Evolutionary conservation across 768 basidiomycete genomes (phyloP).

Genomic region (Pseudohyphozyma bogoriensis): DNA sequence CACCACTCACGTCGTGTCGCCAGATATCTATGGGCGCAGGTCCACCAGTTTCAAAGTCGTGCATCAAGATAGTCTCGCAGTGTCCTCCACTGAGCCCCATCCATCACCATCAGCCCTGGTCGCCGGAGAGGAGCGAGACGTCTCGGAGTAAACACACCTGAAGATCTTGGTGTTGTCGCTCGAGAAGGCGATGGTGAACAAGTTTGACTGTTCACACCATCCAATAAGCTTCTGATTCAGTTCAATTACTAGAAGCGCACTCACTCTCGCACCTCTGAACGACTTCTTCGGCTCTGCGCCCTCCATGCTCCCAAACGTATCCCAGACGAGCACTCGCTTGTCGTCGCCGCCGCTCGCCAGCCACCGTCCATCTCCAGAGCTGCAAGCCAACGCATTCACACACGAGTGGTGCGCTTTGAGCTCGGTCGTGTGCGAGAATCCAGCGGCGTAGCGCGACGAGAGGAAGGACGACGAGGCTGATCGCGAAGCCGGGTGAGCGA

Average conservation of each 20-base stretch:
- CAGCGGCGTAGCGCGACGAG: background rate
- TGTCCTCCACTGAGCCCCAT: constrained; percentile 2
- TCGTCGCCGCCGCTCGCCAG: constrained; percentile 24
- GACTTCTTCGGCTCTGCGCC: background rate
- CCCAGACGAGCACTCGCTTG: constrained; percentile 12
- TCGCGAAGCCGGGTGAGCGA: background rate
- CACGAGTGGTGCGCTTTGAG: constrained; percentile 14
- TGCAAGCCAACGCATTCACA: constrained; percentile 20
- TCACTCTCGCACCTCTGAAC: constrained; percentile 11
- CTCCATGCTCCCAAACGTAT: background rate
- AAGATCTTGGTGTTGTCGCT: background rate
- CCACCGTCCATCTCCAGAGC: constrained; percentile 10
- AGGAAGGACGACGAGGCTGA: background rate
- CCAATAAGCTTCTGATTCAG: no score
- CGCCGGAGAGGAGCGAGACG: no score
- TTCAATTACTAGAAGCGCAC: background rate
- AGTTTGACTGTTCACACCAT: constrained; percentile 11
- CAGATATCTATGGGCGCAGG: constrained; percentile 5
- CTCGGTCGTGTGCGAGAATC: background rate
- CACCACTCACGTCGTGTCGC: constrained; percentile 13
- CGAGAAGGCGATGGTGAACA: constrained; percentile 16
- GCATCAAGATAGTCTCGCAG: constrained; percentile 9
- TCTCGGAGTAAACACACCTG: background rate
- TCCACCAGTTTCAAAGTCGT: constrained; percentile 22
- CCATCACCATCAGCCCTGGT: background rate